Base-by-base conservation (phyloP, 495 filamentous ascomycete species). In the Cercophora samala region DNA sequence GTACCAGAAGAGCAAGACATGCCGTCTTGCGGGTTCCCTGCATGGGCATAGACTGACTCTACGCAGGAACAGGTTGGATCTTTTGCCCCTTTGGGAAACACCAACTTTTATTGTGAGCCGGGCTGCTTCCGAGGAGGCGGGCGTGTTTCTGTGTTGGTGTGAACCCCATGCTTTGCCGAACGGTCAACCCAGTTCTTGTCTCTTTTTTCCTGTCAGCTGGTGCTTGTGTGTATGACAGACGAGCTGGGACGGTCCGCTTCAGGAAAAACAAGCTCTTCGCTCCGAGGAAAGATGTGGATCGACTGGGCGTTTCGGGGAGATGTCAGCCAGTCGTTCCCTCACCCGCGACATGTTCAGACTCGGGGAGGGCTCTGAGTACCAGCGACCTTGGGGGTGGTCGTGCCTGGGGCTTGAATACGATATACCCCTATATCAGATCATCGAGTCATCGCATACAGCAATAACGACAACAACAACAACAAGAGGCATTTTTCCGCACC, bases 161-260 rank as follows among this genome's bases (percentile, higher is more conserved):
- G 22, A 17, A 29, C 22, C 24, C 58, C 58, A 23, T 60, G 5
- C 5, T 60, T 56, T 56, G 4, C 53, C 53, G 53, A 56, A 60
- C 24, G 58, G 17, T 13, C 8, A 54, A 21, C 54, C 25, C 58
- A 4, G 5, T 60, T n/a, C n/a, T n/a, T n/a, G n/a, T n/a, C n/a
- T n/a, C n/a, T 60, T 13, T 22, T 25, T 60, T 60, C 55, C 21
- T 46, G 58, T 65, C 66, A 68, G 63, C 58, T 65, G 66, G 55
- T 62, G n/a, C 11, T 58, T 19, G 56, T 46, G 37, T 46, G 2
- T 9, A 17, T 17, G 37, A 46, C 37, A 46, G 26, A 29, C 26
- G 3, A 22, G 17, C 32, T 37, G 63, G 66, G 32, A 68, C 55
- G 60, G 58, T 56, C 66, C 66, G 9, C 5, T 64, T 64, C 56